Conservation (phyloP, 768 basidiomycete genomes). For the Gymnopilus dilepis region DNA sequence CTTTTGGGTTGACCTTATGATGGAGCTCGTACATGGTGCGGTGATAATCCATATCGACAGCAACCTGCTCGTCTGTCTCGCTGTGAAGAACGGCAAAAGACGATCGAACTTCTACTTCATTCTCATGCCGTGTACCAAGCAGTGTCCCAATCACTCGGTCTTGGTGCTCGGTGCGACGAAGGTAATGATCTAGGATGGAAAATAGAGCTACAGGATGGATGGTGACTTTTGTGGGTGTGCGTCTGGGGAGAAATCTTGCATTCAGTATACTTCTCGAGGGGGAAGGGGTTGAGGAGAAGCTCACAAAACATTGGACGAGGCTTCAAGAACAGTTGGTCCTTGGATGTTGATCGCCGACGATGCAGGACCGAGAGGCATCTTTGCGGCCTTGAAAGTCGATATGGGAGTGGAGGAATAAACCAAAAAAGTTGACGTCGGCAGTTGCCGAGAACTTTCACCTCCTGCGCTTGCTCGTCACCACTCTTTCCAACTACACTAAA, state of each 20-base stretch:
- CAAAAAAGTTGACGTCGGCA: slow-evolving; percentile 43
- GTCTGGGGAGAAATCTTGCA: slow-evolving; percentile 44
- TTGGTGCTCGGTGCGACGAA: slow-evolving; percentile 81
- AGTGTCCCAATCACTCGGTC: slow-evolving; percentile 95
- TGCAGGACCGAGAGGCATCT: slow-evolving; percentile 54
- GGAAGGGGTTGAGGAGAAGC: slow-evolving; percentile 20
- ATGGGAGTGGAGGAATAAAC: slow-evolving; percentile 21
- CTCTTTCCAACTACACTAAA: slow-evolving; percentile 23
- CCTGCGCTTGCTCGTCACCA: slow-evolving; percentile 24
- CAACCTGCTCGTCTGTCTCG: slow-evolving; percentile 91
- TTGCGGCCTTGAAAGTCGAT: slow-evolving; percentile 29
- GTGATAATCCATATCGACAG: slow-evolving; percentile 97
- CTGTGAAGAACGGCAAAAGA: slow-evolving; percentile 93
- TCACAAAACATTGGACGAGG: slow-evolving; percentile 44
- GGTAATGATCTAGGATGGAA: slow-evolving; percentile 95
- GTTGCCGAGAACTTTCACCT: slow-evolving; percentile 38
- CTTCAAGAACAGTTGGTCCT: slow-evolving; percentile 34
- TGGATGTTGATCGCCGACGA: slow-evolving; percentile 59
- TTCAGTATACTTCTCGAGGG: not conserved
- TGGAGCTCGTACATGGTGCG: slow-evolving; percentile 91
- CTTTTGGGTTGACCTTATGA: slow-evolving; percentile 82
- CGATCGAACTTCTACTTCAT: slow-evolving; percentile 76
- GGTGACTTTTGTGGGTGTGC: slow-evolving; percentile 73
- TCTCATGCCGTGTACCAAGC: slow-evolving; percentile 77
- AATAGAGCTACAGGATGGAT: slow-evolving; percentile 94